Percentiles rank a stretch among this genome's conserved stretches.
Conservation (phyloP, 495 filamentous ascomycete genomes). For the Mytilinidion resinicola region DNA sequence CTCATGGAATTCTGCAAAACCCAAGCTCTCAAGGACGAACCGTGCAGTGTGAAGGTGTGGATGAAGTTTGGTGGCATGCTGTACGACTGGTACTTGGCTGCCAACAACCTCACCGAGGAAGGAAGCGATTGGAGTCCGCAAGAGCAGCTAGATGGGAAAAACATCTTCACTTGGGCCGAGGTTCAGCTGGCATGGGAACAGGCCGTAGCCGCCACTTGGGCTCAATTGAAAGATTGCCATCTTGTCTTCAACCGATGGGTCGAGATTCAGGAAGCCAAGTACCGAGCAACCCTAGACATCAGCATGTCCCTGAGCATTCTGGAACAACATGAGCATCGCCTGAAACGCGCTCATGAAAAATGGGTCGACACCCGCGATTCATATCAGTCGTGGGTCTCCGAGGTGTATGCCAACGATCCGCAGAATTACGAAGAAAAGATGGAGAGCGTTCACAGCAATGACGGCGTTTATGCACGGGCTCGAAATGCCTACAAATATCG, state of each 20-base stretch:
- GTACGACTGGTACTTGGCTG: slow-evolving; percentile 59
- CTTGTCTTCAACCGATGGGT: slow-evolving; percentile 80
- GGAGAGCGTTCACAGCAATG: slow-evolving; percentile 58
- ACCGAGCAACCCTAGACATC: no score
- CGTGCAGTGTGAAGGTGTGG: slow-evolving; percentile 81
- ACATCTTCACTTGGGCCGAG: slow-evolving; percentile 71
- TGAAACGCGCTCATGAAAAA: slow-evolving; percentile 71
- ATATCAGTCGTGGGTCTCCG: no score
- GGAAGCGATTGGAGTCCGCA: slow-evolving; percentile 62
- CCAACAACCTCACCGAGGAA: slow-evolving; percentile 38
- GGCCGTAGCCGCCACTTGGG: slow-evolving; percentile 69
- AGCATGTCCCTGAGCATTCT: no score
- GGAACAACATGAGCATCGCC: slow-evolving; percentile 44
- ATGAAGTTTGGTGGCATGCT: slow-evolving; percentile 82
- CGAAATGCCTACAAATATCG: no score
- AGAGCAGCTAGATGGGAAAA: slow-evolving; percentile 64
- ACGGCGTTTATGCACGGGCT: slow-evolving; percentile 22
- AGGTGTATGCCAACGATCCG: slow-evolving; percentile 47
- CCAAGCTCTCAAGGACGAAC: slow-evolving; percentile 68
- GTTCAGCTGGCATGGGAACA: slow-evolving; percentile 74
- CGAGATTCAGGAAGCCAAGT: slow-evolving; percentile 35
- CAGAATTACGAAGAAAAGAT: slow-evolving; percentile 72
- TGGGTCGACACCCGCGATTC: slow-evolving; percentile 63
- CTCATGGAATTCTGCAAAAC: slow-evolving; percentile 80
- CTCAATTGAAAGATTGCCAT: slow-evolving; percentile 78